phyloP scores from a whole-genome alignment of 2,329 filamentous ascomycete genomes.

The Dothistroma pini region DNA sequence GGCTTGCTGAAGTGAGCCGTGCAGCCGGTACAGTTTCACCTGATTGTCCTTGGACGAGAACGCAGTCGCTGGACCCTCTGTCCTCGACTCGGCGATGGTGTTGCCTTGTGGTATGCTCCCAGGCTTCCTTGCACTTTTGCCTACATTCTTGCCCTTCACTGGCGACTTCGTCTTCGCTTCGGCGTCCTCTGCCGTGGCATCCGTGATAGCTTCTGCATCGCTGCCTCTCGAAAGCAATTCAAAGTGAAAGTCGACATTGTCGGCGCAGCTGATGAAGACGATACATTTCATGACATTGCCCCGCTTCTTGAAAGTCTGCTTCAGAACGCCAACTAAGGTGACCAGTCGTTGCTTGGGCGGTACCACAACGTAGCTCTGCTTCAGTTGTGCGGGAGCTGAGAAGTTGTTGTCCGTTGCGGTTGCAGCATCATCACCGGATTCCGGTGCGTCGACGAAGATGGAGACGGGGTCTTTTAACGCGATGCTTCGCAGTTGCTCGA shows the following conservation, averaged over 20 bases:
- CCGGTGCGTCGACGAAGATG: constrained; percentile 65
- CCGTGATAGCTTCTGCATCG: constrained; percentile 31
- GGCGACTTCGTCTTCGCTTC: constrained; percentile 19
- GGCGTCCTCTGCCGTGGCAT: constrained; percentile 4
- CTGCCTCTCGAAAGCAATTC: constrained; percentile 63
- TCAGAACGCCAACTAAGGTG: constrained; percentile 77
- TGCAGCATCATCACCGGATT: constrained; percentile 42
- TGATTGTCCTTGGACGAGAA: constrained; percentile 62
- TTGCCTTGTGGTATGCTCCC: constrained; percentile 42
- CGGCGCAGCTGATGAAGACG: constrained; percentile 93
- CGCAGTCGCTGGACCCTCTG: constrained; percentile 45
- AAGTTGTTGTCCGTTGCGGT: constrained; percentile 56
- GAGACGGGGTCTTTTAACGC: constrained; percentile 90
- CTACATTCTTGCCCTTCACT: constrained; percentile 21
- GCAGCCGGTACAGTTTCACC: constrained; percentile 79
- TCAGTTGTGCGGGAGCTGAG: constrained; percentile 84
- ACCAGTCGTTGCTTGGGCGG: constrained; percentile 89
- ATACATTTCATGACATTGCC: constrained; percentile 96
- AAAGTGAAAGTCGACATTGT: constrained; percentile 96
- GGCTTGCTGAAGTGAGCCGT: constrained; percentile 85
- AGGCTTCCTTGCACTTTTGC: constrained; percentile 32
- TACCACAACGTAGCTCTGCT: constrained; percentile 83
- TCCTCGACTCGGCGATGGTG: constrained; percentile 43
- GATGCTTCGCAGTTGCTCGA: constrained; percentile 89
- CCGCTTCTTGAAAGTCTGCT: constrained; percentile 80